Base-by-base conservation (phyloP, 1,284 basidiomycete genomes). In the Leccinum griseonigrum region DNA sequence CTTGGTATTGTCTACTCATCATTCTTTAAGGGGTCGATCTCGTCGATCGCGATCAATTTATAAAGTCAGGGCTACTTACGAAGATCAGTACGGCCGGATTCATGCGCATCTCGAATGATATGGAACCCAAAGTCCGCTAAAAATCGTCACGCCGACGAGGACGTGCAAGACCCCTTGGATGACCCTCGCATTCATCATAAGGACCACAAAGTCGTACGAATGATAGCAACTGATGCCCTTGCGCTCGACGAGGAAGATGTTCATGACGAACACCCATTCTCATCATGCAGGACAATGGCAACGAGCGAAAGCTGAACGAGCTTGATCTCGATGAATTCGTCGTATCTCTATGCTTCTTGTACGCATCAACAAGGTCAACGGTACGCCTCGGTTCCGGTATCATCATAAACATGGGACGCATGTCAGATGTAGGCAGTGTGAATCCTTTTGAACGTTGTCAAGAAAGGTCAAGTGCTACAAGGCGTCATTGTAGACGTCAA, bases 241-340 rank as follows among this genome's bases (percentile, higher is more conserved):
- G 97, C 98, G 71, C 85, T 95, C 36, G 96, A 98, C 69, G 94
- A 96, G 71, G 96, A 98, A 73, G 96, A 98, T 75, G 83, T 94
- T 32, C 91, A 92, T 63, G 93, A 93, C 67, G 88, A 94, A 67
- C 92, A 95, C 72, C 91, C 94, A 40, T 97, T 22, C 80, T 91
- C 59, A 88, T 99, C 72, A 94, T 98, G 89, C 83, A 88, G 54
- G 92, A 96, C 71, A 79, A 81, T 31, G 88, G 94, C 65, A 89
- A 87, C 67, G 88, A 86, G 61, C 85, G 84, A 70, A 98, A 97
- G 78, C 81, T 99, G 18, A 85, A 89, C 60, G 94, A 97, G 67
- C 87, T 99, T 62, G 97, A 95, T 72, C 80, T 99, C 66, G 97
- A 98, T 74, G 95, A 98, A 74, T 99, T 98, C 72, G 97, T 97